These are phyloP conservation scores for Glycine soja DNA, from an alignment of 306 rosid species.

Conservation along the genomic window DNA sequence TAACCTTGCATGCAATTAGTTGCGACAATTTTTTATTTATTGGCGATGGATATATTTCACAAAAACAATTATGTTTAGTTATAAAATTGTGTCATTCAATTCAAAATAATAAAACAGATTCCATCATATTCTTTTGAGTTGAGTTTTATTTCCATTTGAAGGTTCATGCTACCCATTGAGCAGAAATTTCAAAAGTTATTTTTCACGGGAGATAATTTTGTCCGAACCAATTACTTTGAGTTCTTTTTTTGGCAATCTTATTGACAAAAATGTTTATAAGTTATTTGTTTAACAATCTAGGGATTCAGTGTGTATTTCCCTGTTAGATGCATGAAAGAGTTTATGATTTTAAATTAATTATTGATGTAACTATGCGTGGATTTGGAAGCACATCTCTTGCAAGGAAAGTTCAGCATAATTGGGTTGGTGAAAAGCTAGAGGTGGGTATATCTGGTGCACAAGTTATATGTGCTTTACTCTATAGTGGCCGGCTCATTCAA, in stretches of 20 bases:
- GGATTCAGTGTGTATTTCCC: background rate
- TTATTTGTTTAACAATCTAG: constrained; percentile 3
- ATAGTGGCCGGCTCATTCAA: background rate
- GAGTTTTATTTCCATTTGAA: too few species aligned
- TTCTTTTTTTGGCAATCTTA: background rate
- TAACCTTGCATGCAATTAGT: background rate
- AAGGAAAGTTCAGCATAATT: constrained; percentile 48
- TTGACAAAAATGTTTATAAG: constrained; percentile 12
- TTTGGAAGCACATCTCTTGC: constrained; percentile 28
- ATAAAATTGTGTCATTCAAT: background rate
- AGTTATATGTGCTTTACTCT: constrained; percentile 48
- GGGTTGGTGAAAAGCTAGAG: constrained; percentile 22
- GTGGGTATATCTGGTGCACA: constrained; percentile 46
- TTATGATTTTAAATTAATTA: background rate
- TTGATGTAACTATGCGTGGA: background rate
- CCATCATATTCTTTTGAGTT: too few species aligned
- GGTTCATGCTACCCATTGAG: too few species aligned
- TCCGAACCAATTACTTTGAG: background rate
- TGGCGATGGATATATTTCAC: too few species aligned
- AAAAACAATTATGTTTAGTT: too few species aligned
- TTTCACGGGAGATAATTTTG: too few species aligned
- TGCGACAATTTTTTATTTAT: too few species aligned
- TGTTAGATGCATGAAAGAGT: background rate
- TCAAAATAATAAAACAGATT: background rate
- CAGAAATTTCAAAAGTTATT: too few species aligned